Base-by-base conservation (phyloP, 2,329 filamentous ascomycete genomes). In the Ilyonectria destructans region DNA sequence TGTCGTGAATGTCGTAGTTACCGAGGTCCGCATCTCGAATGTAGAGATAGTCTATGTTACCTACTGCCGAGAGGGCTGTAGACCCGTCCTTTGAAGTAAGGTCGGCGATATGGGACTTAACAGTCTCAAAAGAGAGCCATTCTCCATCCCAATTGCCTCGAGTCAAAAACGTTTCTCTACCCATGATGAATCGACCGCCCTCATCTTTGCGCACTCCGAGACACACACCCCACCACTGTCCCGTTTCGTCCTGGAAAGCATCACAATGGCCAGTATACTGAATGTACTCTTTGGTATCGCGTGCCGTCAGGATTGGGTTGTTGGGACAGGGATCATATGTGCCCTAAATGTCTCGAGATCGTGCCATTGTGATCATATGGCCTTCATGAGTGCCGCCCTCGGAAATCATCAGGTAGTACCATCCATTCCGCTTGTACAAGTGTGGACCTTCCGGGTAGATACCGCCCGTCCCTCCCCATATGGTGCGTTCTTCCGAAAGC, bases 201-300 rank as follows among this genome's bases (percentile, higher is more conserved):
- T 54, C 10, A 7, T 61, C 58, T 61, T 61, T 61, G n/a, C 58
- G 58, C 23, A 61, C 58, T 7, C 48, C 58, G 19, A 61, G 48
- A n/a, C 58, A 61, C 5, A 46, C 48, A 17, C 48, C 58, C 58
- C 58, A 54, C 58, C 58, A 62, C 6, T 46, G 26, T 4, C 58
- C 49, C 7, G 23, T 6, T 15, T 52, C n/a, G 17, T 55, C 58
- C 21, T 55, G 49, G 26, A 62, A 62, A 19, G 37, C 37, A 10
- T 62, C 58, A 10, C 49, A 55, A 35, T 62, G 49, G 35, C 58
- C 49, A 6, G 40, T 31, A 6, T 54, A 55, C 37, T 62, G 49
- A 13, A 62, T 62, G 40, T 62, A 55, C 49, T 62, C 49, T 2
- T 45, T 33, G 49, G 58, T 62, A 17, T 33, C 49, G 21, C 10